These are phyloP conservation scores for Xerocomellus intermedius DNA, from an alignment of 768 basidiomycete species.

Conservation along the genomic window DNA sequence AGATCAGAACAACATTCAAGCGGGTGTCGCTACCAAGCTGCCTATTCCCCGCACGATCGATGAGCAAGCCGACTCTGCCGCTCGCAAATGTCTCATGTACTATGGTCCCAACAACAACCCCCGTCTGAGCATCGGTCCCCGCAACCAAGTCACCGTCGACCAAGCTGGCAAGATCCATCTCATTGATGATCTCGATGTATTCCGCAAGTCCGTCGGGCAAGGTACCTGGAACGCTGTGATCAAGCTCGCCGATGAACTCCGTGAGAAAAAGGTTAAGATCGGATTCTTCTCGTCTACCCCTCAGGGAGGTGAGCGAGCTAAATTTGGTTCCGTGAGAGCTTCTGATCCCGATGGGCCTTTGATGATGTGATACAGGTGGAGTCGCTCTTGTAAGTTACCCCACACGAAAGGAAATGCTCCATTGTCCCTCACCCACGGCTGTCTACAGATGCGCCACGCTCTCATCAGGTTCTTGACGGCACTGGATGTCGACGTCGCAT, in stretches of 20 bases:
- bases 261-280: constrained; percentile 84
- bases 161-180: constrained; percentile 84
- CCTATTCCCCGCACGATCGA: constrained; percentile 77
- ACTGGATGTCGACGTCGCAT: constrained; percentile 78
- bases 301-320: constrained; percentile 68
- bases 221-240: constrained; percentile 80
- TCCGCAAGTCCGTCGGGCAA: constrained; percentile 64
- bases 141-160: constrained; percentile 88
- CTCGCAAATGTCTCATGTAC: constrained; percentile 81
- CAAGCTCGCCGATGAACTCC: constrained; percentile 81
- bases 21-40: constrained; percentile 53
- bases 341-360: constrained; percentile 22
- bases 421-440: constrained; percentile 16
- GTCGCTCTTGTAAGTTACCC: constrained; percentile 76
- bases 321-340: constrained; percentile 1
- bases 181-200: constrained; percentile 79
- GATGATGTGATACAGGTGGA: constrained; percentile 56
- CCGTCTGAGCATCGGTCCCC: constrained; percentile 74
- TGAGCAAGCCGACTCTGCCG: constrained; percentile 85
- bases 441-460: constrained; percentile 83
- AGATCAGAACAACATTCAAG: constrained; percentile 38
- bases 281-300: constrained; percentile 96
- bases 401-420: constrained; percentile 14
- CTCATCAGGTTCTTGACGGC: constrained; percentile 81
- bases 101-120: constrained; percentile 84